Percentiles rank a stretch among this genome's conserved stretches.
These are phyloP conservation scores for Ustilago curta DNA, from an alignment of 1,284 basidiomycete genomes.

Conservation along the genomic window DNA sequence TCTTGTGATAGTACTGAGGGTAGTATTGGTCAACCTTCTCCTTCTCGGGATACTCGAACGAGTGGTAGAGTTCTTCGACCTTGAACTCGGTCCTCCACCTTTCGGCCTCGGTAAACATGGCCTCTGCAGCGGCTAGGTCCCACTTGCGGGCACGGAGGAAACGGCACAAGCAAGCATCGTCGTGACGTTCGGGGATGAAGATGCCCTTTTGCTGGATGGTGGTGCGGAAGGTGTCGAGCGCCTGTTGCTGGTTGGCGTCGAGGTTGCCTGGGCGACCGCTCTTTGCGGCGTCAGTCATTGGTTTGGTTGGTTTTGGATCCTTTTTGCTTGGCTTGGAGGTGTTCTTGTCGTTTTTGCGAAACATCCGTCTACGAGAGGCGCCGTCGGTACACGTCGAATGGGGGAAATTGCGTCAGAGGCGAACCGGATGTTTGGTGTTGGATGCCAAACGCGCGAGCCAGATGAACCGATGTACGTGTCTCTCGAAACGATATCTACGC, in stretches of 20 bases:
- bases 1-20: constrained; percentile 94
- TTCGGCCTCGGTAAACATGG: constrained; percentile 85
- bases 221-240: constrained; percentile 58
- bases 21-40: constrained; percentile 88
- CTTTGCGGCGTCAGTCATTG: constrained; percentile 43
- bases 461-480: background rate
- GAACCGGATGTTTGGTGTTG: background rate
- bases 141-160: constrained; percentile 95
- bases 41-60: constrained; percentile 90
- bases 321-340: constrained; percentile 57
- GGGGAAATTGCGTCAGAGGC: background rate
- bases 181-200: constrained; percentile 65
- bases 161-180: constrained; percentile 68
- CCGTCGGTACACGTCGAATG: background rate
- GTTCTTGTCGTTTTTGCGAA: constrained; percentile 50
- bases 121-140: constrained; percentile 82
- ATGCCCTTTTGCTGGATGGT: constrained; percentile 62
- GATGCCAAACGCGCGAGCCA: background rate
- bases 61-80: constrained; percentile 85
- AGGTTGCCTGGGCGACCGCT: constrained; percentile 64
- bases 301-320: constrained; percentile 22
- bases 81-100: constrained; percentile 91
- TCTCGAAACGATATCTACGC: too few species aligned
- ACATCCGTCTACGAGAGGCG: constrained; percentile 27
- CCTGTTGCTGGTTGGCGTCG: constrained; percentile 61